Base-by-base conservation (phyloP, 331 rosid genomes). In the Dryas integrifolia region DNA sequence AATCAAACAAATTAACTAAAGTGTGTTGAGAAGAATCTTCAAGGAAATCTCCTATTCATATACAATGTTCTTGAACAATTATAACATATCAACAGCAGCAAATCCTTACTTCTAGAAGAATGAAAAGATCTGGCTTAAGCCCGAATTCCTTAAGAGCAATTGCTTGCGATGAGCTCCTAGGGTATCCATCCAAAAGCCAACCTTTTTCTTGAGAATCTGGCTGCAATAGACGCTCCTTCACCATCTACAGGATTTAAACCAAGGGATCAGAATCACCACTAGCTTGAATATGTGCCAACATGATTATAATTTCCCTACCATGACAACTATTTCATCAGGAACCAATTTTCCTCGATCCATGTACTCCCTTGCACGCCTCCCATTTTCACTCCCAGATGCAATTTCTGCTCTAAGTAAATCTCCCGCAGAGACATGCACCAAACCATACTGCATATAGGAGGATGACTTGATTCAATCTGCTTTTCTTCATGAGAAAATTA, bases 181-280 rank as follows among this genome's bases (percentile, higher is more conserved):
- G 99, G 70, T 89, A 92, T 24, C 99, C 99, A 82, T 95, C 96
- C 73, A 95, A 81, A 73, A 92, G 99, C 99, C 99, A 95, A 58
- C 99, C 99, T 66, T 84, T 79, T 59, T 85, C 67, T 51, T 18
- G 78, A 77, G 99, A 77, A 75, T 95, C 97, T 10, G 90, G 88
- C 76, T 82, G 79, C 50, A 48, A 81, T 70, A 95, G 85, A 58
- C 97, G 92, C 16, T 89, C 96, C 76, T 84, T 95, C 65, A 95
- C 96, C 93, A 95, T 95, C 96, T 93, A 72, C 81, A 85, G 14
- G 64, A 82, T 65, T 35, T 70, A 46, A 61, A 38, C 45, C 50
- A 73, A 40, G 55, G 70, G 12, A 76, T 84, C 70, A 87, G 68
- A 15, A 76, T 84, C 70, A 87, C 59, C 52, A 69, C 67, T 21